phyloP scores from a whole-genome alignment of 2,329 filamentous ascomycete genomes.

The Didymellaceae sp. region DNA sequence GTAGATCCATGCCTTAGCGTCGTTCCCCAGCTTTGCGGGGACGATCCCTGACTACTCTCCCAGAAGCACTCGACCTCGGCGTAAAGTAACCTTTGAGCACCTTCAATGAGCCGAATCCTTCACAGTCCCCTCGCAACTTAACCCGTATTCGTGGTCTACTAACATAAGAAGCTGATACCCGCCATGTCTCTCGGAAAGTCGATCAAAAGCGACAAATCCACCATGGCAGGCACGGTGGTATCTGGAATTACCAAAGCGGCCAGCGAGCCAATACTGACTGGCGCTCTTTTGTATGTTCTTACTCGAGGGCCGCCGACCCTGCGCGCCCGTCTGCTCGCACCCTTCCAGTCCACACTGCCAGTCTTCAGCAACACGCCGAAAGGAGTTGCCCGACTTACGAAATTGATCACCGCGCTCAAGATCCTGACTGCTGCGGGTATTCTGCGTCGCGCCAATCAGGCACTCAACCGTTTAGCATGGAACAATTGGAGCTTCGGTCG shows the following conservation, averaged over 20 bases:
- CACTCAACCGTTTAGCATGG: constrained; percentile 31
- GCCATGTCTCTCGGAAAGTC: constrained; percentile 3
- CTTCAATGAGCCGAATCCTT: too few relatives aligned
- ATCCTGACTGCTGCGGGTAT: constrained; percentile 27
- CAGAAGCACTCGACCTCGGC: constrained; percentile 3
- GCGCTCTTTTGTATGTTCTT: constrained; percentile 31
- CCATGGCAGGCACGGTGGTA: constrained; percentile 7
- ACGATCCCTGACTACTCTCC: neutral
- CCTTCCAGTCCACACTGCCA: constrained; percentile 23
- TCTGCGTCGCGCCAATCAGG: constrained; percentile 23
- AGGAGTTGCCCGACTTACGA: constrained; percentile 29
- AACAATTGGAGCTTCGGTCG: constrained; percentile 47
- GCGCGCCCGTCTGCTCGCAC: constrained; percentile 30
- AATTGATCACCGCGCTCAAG: constrained; percentile 31
- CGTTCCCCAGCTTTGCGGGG: constrained; percentile 3
- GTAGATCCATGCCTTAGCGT: neutral
- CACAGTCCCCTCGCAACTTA: too few relatives aligned
- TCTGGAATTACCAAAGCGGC: constrained; percentile 6
- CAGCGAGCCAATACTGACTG: constrained; percentile 29
- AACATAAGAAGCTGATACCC: neutral
- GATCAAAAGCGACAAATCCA: constrained; percentile 1
- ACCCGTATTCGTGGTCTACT: neutral
- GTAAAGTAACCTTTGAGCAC: neutral
- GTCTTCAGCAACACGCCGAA: constrained; percentile 20
- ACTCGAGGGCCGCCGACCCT: constrained; percentile 31